Evolutionary conservation across 257 asterid species (phyloP), one percentile per base, ranked within the genome.

Genomic region (Marsdenia floribunda): DNA sequence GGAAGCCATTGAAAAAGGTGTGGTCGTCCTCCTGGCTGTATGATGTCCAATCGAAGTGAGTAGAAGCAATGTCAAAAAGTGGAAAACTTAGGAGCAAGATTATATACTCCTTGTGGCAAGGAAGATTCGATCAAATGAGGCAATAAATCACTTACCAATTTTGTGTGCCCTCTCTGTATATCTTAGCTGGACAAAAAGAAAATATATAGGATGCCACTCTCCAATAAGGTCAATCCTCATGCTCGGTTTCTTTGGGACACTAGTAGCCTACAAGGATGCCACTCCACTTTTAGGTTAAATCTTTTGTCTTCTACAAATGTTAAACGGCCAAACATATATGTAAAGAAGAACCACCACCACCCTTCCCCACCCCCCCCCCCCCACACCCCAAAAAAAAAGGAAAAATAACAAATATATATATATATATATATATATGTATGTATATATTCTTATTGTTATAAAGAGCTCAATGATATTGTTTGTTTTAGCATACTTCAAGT

Each of bases 261-360:
- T 16, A 64, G 22, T 37, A 15, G 40, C 49, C 46, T 64, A 64
- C 69, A 35, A 35, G 69, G 69, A 64, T 35, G 47, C 69, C 69
- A 64, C 47, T 35, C 69, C 18, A 63, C 68, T 16, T 64, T 64
- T 33, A 64, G 24, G 46, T 64, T 10, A 33, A 15, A 14, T 16
- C 47, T 64, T 64, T 64, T 64, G 22, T 64, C 46, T 64, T 64
- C 46, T 64, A 64, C 21, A 64, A 16, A 5, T 64, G 44, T 64
- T 15, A 64, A 64, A 64, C 6, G 47, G 47, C 42, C 38, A 35
- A 33, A 61, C 46, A 63, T 33, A 64, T 35, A 37, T 26, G 40
- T 24, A 52, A 11, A 58, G 60, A 21, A 54, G 6, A 58, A 58
- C 18, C 37, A 22, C 1, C 49, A 0, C 49, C 49, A 40, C 46